Percentiles rank a stretch among this genome's conserved stretches.
Evolutionary conservation across 306 rosid genomes (phyloP).

Genomic region (Leucaena leucocephala): DNA sequence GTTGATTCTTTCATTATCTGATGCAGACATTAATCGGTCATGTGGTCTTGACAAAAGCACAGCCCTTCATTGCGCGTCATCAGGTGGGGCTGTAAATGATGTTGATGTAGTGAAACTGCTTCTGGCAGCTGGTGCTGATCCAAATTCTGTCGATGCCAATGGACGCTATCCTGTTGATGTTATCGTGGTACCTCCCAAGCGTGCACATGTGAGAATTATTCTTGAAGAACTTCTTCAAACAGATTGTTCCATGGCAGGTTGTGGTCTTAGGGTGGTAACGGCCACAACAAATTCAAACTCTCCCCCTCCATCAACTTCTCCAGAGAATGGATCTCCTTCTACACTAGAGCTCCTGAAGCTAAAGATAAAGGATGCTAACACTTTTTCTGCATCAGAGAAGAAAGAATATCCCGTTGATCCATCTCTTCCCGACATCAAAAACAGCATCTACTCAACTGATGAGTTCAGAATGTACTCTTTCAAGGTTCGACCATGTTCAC

Average conservation of each 20-base stretch:
- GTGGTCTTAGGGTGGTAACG: conserved; percentile 53
- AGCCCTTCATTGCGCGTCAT: conserved; percentile 93
- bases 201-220: conserved; percentile 45
- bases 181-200: conserved; percentile 69
- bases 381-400: conserved; percentile 71
- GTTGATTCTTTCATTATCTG: conserved; percentile 67
- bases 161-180: conserved; percentile 69
- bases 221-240: conserved; percentile 75
- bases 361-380: conserved; percentile 53
- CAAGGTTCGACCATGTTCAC: conserved; percentile 95
- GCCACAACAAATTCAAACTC: conserved; percentile 50
- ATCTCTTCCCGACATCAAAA: conserved; percentile 92
- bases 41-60: conserved; percentile 81
- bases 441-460: conserved; percentile 91
- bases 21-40: conserved; percentile 57
- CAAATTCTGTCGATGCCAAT: conserved; percentile 69
- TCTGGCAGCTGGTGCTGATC: conserved; percentile 83
- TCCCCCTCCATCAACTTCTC: conserved; percentile 66
- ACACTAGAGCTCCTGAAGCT: conserved; percentile 59
- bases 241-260: conserved; percentile 51
- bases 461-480: conserved; percentile 93
- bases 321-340: conserved; percentile 69
- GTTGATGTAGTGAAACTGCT: conserved; percentile 74
- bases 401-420: conserved; percentile 92
- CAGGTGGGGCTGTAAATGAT: conserved; percentile 83